Evolutionary conservation across 805 yeast genomes (phyloP), one percentile per base, ranked within the genome.

Genomic region (Barnettozyma botsteinii): DNA sequence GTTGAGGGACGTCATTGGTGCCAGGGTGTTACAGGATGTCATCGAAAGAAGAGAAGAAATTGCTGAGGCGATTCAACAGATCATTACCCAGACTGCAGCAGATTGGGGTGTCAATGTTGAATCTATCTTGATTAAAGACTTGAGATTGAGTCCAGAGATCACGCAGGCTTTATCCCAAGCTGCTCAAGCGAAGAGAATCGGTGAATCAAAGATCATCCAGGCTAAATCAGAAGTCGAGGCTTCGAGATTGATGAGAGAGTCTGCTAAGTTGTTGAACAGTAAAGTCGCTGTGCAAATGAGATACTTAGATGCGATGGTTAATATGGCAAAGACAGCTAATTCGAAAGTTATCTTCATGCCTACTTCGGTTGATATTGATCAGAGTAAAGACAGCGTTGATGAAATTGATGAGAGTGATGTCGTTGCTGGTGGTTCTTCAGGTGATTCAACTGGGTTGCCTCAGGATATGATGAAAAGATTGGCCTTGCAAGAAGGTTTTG

Each of bases 301-400:
- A 60, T 81, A 81, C 55, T 69, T 81, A 60, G 88, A 81, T 52
- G 87, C 87, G n/a, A 77, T 81, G 78, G 85, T 79, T 61, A 67
- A 66, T 45, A 81, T 81, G 86, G 82, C 85, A 26, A 74, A 64
- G 46, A 54, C 69, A 37, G 64, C 85, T 2, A 72, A 73, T 43
- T 63, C 84, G n/a, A 77, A 79, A 60, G 87, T 81, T 38, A 80
- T 81, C 23, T 81, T 81, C 59, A 81, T 81, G 86, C 87, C 88
- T 6, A 58, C 69, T 29, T 65, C 70, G 33, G 58, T 56, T 35
- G 67, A 66, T 13, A 57, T 66, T 43, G 73, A 69, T 39, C 41
- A 32, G 27, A 35, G 31, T 22, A 35, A 30, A 24, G 39, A 36
- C 12, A 21, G 15, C 18, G 33, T 36, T 19, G 39, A 36, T 31